Percentiles rank a stretch among this genome's conserved stretches.
Conservation (phyloP, 2,329 filamentous ascomycete species). For the Calonectria montana region DNA sequence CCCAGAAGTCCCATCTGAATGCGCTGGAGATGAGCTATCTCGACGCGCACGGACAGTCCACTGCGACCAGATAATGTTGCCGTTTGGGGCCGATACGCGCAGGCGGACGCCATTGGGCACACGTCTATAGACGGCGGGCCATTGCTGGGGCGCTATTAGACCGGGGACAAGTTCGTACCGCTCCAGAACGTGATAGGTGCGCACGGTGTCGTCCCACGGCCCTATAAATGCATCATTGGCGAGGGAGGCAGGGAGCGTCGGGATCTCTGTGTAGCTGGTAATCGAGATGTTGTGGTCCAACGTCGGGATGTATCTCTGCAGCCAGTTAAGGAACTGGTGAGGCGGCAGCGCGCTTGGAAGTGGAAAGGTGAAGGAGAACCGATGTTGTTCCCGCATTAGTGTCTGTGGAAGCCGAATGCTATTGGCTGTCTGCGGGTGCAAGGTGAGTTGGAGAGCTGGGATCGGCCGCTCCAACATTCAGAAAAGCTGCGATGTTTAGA, state of each 20-base stretch:
- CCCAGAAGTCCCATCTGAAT: background rate
- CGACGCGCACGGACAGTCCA: conserved; percentile 8
- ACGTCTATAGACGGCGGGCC: conserved; percentile 6
- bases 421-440: background rate
- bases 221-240: conserved; percentile 10
- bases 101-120: conserved; percentile 14
- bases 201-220: conserved; percentile 13
- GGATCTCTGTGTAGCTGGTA: conserved; percentile 1
- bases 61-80: conserved; percentile 10
- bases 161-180: conserved; percentile 4
- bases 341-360: conserved; percentile 14
- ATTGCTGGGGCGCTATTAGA: conserved; percentile 3
- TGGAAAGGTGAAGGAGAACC: conserved; percentile 12
- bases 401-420: background rate
- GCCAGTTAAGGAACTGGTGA: conserved; percentile 1
- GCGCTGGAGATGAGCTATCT: background rate
- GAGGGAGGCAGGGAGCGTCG: background rate
- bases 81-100: conserved; percentile 16
- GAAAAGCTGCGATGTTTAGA: background rate
- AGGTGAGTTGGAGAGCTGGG: background rate
- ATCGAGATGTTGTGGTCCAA: conserved; percentile 19
- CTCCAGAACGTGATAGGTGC: conserved; percentile 16
- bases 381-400: conserved; percentile 17
- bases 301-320: conserved; percentile 14
- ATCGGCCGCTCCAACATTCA: conserved; percentile 2